phyloP scores from a whole-genome alignment of 768 basidiomycete genomes.

The Amanita molliuscula region DNA sequence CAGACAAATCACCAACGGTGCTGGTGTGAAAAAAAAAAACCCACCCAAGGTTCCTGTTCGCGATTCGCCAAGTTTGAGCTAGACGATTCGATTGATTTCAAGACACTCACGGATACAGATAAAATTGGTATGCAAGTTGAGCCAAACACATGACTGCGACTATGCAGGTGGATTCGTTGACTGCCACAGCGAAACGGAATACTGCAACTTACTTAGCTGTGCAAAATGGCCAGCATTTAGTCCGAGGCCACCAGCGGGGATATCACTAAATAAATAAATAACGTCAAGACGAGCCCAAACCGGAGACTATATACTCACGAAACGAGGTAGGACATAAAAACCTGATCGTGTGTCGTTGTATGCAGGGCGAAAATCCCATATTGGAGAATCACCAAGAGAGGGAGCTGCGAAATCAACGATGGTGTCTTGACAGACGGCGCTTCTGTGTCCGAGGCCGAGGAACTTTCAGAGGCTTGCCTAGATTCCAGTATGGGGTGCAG shows the following conservation, averaged over 20 bases:
- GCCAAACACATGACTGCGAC: conserved; percentile 92
- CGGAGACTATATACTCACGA: conserved; percentile 41
- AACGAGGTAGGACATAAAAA: conserved; percentile 87
- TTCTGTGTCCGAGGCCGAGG: conserved; percentile 24
- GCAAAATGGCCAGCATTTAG: conserved; percentile 89
- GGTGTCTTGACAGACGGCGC: conserved; percentile 43
- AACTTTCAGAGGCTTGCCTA: conserved; percentile 20
- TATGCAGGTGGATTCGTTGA: conserved; percentile 19
- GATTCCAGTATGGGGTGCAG: conserved; percentile 48
- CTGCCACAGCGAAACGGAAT: neutral
- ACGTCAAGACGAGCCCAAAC: conserved; percentile 1
- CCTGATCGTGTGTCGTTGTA: conserved; percentile 81
- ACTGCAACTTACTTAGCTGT: conserved; percentile 57
- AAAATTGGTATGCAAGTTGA: conserved; percentile 87
- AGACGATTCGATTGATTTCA: neutral
- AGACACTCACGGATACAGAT: conserved; percentile 71
- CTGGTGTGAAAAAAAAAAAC: conserved; percentile 8
- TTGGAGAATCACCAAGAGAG: conserved; percentile 78
- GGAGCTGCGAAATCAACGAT: conserved; percentile 65
- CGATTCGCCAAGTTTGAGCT: neutral
- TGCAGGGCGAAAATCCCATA: conserved; percentile 87
- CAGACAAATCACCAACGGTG: neutral
- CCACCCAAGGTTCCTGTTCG: conserved; percentile 54
- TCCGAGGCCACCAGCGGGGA: conserved; percentile 80
- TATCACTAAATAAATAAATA: conserved; percentile 62